These are phyloP conservation scores for Selaginella moellendorffii DNA, from an alignment of 75 land plant species.

Conservation along the genomic window DNA sequence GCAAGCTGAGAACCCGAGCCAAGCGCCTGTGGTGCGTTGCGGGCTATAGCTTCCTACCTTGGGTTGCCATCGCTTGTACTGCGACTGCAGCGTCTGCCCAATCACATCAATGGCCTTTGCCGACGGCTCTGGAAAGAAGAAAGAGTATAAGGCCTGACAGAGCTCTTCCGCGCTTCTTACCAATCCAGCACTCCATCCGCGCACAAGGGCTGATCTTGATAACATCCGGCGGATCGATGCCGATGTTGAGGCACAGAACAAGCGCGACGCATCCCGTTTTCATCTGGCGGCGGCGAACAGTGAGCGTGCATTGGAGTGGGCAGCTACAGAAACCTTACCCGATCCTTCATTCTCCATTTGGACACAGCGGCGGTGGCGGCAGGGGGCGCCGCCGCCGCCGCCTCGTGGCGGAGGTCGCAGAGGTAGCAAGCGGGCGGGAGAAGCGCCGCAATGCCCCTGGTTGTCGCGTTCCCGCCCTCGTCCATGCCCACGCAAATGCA, in stretches of 20 bases:
- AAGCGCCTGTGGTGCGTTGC: neutral
- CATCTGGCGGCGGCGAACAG: slow-evolving; percentile 48
- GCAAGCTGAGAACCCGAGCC: neutral
- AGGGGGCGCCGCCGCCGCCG: slow-evolving; percentile 31
- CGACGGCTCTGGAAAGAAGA: slow-evolving; percentile 52
- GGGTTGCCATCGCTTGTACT: slow-evolving; percentile 97
- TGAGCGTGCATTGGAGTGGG: neutral
- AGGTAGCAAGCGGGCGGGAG: slow-evolving; percentile 17
- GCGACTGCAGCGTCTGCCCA: slow-evolving; percentile 57
- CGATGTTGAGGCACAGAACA: slow-evolving; percentile 84
- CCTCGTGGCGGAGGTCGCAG: slow-evolving; percentile 69
- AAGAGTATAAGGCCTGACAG: neutral
- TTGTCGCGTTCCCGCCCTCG: neutral
- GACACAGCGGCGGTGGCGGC: slow-evolving; percentile 59
- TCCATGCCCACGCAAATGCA: neutral
- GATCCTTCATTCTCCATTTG: slow-evolving; percentile 86
- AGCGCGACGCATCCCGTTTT: slow-evolving; percentile 95
- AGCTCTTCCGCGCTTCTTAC: slow-evolving; percentile 19
- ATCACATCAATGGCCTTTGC: slow-evolving; percentile 84
- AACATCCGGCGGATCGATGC: slow-evolving; percentile 97
- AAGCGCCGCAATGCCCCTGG: neutral
- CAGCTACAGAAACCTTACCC: slow-evolving; percentile 38
- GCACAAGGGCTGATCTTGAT: slow-evolving; percentile 98
- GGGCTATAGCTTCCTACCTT: slow-evolving; percentile 29
- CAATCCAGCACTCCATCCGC: slow-evolving; percentile 97